These are phyloP conservation scores for Coelastrella sp. DNA, from an alignment of 139 green algal species.

Conservation along the genomic window DNA sequence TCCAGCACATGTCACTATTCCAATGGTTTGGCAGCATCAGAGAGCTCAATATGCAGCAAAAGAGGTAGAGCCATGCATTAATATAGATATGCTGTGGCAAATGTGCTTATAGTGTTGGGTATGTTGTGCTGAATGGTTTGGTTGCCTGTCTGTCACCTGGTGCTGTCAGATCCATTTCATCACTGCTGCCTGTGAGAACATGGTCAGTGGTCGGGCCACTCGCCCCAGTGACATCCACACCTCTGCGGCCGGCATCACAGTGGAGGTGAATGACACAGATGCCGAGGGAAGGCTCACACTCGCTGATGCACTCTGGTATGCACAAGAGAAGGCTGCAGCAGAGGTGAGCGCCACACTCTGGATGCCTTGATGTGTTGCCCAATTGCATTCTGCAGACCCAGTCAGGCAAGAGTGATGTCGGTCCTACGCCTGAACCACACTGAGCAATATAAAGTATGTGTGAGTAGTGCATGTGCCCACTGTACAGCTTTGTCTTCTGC, in stretches of 20 bases:
- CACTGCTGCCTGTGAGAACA: conserved; percentile 97
- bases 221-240: conserved; percentile 95
- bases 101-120: not conserved
- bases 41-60: too few species aligned
- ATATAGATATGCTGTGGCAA: not conserved
- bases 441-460: not conserved
- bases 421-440: not conserved
- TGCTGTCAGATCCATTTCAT: conserved; percentile 90
- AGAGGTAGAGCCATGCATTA: not conserved
- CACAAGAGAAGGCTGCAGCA: conserved; percentile 65
- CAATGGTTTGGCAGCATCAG: too few species aligned
- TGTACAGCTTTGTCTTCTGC: not conserved
- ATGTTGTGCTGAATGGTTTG: not conserved
- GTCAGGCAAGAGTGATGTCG: not conserved
- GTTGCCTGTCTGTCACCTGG: not conserved
- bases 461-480: not conserved
- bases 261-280: conserved; percentile 84
- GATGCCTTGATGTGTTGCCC: not conserved
- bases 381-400: not conserved
- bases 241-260: conserved; percentile 78
- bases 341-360: conserved; percentile 26
- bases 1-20: too few species aligned
- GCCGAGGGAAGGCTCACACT: conserved; percentile 96
- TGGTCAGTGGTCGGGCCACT: conserved; percentile 88
- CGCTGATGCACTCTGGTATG: conserved; percentile 95